These are phyloP conservation scores for Coprinopsis strossmayeri DNA, from an alignment of 768 basidiomycete species.

Conservation along the genomic window DNA sequence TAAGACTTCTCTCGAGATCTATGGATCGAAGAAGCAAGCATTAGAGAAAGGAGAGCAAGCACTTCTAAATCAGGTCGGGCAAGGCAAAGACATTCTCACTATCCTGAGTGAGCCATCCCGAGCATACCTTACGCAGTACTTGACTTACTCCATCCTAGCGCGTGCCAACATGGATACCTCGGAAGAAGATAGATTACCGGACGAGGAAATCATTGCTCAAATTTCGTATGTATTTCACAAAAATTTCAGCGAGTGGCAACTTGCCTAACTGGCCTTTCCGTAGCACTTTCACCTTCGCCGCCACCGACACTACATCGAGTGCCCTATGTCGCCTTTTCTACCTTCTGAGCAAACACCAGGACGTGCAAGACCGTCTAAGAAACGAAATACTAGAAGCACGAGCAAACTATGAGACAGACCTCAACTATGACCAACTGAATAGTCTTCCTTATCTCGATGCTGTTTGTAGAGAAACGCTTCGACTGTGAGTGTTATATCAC, in stretches of 20 bases:
- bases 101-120: conserved; percentile 27
- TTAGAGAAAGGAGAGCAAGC: conserved; percentile 26
- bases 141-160: conserved; percentile 20
- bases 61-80: conserved; percentile 23
- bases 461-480: conserved; percentile 32
- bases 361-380: conserved; percentile 32
- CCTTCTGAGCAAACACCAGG: conserved; percentile 25
- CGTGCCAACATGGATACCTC: conserved; percentile 26
- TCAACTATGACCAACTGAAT: conserved; percentile 31
- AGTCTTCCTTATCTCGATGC: conserved; percentile 34
- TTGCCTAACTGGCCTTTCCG: not conserved
- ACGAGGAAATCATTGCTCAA: conserved; percentile 32
- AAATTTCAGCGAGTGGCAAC: no score
- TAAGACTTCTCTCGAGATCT: conserved; percentile 27
- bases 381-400: conserved; percentile 26
- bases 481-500: conserved; percentile 22
- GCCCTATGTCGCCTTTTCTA: conserved; percentile 28
- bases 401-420: conserved; percentile 16
- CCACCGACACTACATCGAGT: conserved; percentile 36
- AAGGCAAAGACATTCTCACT: conserved; percentile 37
- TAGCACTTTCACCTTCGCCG: conserved; percentile 34
- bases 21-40: conserved; percentile 25
- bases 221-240: conserved; percentile 10
- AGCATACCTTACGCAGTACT: not conserved
- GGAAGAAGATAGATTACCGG: conserved; percentile 22